Conservation (phyloP, 371 early-diverging fungal species). For the Mucor lusitanicus region DNA sequence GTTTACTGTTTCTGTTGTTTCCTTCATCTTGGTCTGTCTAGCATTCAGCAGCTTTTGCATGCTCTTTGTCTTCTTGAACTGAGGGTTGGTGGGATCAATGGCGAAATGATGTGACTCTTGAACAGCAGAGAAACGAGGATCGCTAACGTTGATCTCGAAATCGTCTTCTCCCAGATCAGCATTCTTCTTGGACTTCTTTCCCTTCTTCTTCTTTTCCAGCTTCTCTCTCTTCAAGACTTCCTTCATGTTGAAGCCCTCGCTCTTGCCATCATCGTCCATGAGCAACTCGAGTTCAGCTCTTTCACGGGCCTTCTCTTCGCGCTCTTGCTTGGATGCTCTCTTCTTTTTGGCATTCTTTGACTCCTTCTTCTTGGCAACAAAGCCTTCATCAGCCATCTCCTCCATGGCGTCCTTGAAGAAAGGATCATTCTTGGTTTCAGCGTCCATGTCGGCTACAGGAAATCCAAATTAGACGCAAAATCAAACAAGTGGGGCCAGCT, state of each 20-base stretch:
- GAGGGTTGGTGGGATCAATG: slow-evolving; percentile 94
- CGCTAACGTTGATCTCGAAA: slow-evolving; percentile 82
- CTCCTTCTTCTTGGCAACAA: slow-evolving; percentile 31
- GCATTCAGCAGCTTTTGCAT: slow-evolving; percentile 81
- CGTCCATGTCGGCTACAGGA: slow-evolving; percentile 50
- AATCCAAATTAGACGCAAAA: not conserved
- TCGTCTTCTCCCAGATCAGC: slow-evolving; percentile 66
- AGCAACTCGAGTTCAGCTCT: slow-evolving; percentile 87
- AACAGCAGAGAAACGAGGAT: slow-evolving; percentile 86
- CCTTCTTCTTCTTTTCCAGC: slow-evolving; percentile 70
- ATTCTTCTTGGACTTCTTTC: slow-evolving; percentile 53
- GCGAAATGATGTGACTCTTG: slow-evolving; percentile 88
- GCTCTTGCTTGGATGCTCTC: slow-evolving; percentile 63
- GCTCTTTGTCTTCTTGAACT: slow-evolving; percentile 92
- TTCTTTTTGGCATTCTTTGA: slow-evolving; percentile 46
- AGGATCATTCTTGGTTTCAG: slow-evolving; percentile 63
- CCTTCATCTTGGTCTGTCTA: slow-evolving; percentile 62
- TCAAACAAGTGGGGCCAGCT: not conserved
- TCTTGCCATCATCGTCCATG: slow-evolving; percentile 67
- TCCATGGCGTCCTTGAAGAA: slow-evolving; percentile 70
- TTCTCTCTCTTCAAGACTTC: slow-evolving; percentile 90
- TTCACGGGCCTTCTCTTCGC: slow-evolving; percentile 57
- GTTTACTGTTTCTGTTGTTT: slow-evolving; percentile 4
- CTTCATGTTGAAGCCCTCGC: slow-evolving; percentile 80
- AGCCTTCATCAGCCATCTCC: slow-evolving; percentile 44